These are phyloP conservation scores for Xylaria arbuscula DNA, from an alignment of 2,329 filamentous ascomycete species.

Conservation along the genomic window DNA sequence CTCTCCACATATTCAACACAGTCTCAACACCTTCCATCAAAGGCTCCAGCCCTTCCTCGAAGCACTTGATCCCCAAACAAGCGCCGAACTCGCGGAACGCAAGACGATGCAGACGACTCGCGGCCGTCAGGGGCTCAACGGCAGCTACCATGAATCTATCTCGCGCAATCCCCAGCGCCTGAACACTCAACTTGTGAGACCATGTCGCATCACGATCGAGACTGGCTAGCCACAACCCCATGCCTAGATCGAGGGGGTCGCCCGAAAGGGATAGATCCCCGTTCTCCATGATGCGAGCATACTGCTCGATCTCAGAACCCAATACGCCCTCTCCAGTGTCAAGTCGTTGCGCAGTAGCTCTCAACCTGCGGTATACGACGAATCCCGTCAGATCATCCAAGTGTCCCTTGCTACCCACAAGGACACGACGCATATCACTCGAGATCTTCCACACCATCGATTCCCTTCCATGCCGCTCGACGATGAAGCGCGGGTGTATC, in stretches of 20 bases:
- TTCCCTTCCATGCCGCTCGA: slow-evolving; percentile 16
- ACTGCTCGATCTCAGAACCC: slow-evolving; percentile 20
- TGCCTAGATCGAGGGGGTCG: slow-evolving; percentile 22
- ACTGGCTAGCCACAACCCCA: slow-evolving; percentile 28
- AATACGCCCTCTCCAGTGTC: background rate
- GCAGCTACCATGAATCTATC: slow-evolving; percentile 11
- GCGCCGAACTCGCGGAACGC: slow-evolving; percentile 29
- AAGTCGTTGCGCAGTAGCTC: slow-evolving; percentile 14
- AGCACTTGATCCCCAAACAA: slow-evolving; percentile 27
- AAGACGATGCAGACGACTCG: slow-evolving; percentile 20
- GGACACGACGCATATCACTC: slow-evolving; percentile 16
- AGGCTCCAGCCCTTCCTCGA: background rate
- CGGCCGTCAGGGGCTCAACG: slow-evolving; percentile 10
- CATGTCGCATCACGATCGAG: slow-evolving; percentile 18
- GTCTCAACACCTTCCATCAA: slow-evolving; percentile 12
- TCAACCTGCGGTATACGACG: slow-evolving; percentile 17
- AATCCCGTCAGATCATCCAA: slow-evolving; percentile 27
- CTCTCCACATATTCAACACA: slow-evolving; percentile 31
- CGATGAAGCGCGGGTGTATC: slow-evolving; percentile 25
- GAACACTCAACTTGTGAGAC: slow-evolving; percentile 13
- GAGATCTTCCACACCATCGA: slow-evolving; percentile 31
- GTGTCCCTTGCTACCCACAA: slow-evolving; percentile 21
- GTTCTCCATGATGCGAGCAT: slow-evolving; percentile 26
- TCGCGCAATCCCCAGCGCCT: slow-evolving; percentile 15
- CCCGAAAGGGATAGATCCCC: slow-evolving; percentile 18